Conservation (phyloP, 2,329 filamentous ascomycete genomes). For the Elsinoe arachidis region DNA sequence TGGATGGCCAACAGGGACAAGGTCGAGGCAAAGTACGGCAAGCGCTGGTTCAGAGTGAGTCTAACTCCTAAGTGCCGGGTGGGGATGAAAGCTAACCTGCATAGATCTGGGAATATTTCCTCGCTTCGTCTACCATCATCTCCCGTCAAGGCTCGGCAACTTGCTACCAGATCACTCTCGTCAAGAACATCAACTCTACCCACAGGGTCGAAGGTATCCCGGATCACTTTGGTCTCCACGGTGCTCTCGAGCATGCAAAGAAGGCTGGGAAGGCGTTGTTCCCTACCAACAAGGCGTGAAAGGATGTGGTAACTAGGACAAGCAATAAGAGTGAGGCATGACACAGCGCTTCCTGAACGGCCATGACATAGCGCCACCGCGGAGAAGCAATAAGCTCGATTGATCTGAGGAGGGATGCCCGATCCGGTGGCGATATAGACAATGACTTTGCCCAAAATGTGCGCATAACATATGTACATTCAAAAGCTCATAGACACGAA, state of each 20-base stretch:
- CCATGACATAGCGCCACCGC: background rate
- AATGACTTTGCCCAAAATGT: background rate
- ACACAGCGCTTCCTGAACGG: too few relatives aligned
- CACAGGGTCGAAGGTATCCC: constrained; percentile 69
- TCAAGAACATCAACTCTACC: constrained; percentile 84
- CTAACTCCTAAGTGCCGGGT: background rate
- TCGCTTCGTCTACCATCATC: constrained; percentile 74
- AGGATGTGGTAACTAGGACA: background rate
- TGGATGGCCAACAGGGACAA: constrained; percentile 92
- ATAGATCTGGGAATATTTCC: constrained; percentile 86
- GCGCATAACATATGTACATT: background rate
- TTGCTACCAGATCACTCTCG: constrained; percentile 76
- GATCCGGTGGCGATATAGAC: too few relatives aligned
- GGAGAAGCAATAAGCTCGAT: too few relatives aligned
- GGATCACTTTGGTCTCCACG: constrained; percentile 59
- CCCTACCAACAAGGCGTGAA: constrained; percentile 21
- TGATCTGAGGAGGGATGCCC: too few relatives aligned
- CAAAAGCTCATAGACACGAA: constrained; percentile 5
- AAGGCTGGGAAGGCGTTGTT: constrained; percentile 26
- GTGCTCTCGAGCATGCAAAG: constrained; percentile 50
- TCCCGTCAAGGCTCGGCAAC: constrained; percentile 76
- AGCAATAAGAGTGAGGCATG: too few relatives aligned
- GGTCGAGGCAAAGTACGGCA: constrained; percentile 89
- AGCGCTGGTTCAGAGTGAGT: constrained; percentile 78
- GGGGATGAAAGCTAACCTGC: background rate